phyloP scores from a whole-genome alignment of 1,284 basidiomycete species.

The Microbotryomycetes sp. region DNA sequence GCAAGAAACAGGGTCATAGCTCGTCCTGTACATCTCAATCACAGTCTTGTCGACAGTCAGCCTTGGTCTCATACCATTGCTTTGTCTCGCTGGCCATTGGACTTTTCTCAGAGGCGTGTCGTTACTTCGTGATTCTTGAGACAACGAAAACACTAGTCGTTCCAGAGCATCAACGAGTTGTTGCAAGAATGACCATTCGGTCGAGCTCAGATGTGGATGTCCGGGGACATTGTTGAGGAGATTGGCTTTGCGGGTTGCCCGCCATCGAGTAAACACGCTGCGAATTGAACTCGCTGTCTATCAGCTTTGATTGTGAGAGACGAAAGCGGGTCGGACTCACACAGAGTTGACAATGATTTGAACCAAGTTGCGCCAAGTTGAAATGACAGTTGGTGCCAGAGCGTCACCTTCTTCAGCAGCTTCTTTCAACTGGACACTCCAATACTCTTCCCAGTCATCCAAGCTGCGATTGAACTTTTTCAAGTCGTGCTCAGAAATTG shows the following conservation, averaged over 20 bases:
- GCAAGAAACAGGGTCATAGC: constrained; percentile 6
- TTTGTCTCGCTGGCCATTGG: constrained; percentile 6
- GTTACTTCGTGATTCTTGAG: background rate
- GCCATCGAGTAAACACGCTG: constrained; percentile 21
- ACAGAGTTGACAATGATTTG: constrained; percentile 20
- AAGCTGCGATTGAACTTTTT: constrained; percentile 19
- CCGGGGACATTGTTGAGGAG: background rate
- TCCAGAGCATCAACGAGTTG: constrained; percentile 3
- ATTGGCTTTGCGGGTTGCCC: background rate
- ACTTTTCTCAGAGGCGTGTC: constrained; percentile 2
- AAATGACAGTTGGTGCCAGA: constrained; percentile 11
- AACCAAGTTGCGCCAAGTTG: constrained; percentile 10
- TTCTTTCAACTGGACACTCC: constrained; percentile 15
- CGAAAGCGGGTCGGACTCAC: background rate
- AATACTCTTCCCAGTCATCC: constrained; percentile 25
- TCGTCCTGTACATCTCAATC: constrained; percentile 2
- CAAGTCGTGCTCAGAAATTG: constrained; percentile 18
- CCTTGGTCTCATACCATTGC: background rate
- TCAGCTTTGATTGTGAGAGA: background rate
- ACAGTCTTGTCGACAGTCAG: constrained; percentile 1
- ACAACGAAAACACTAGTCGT: constrained; percentile 5
- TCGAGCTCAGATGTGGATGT: background rate
- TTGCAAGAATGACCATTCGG: constrained; percentile 12
- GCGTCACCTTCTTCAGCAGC: constrained; percentile 13
- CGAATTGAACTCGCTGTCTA: background rate